These are phyloP conservation scores for Hypoxylon subgilvum DNA, from an alignment of 495 filamentous ascomycete genomes.

Conservation along the genomic window DNA sequence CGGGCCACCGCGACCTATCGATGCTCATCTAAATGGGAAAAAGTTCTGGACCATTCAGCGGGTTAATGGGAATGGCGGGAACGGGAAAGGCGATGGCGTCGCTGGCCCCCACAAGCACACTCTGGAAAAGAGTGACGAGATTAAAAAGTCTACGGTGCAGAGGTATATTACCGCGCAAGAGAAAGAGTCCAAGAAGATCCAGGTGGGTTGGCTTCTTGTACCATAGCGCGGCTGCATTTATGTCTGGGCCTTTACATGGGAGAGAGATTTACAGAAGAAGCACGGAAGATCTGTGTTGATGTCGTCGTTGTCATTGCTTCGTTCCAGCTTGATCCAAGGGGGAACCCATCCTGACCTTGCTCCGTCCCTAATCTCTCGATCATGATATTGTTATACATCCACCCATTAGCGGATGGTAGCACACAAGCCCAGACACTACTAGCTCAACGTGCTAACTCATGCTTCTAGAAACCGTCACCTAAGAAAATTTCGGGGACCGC, in stretches of 20 bases:
- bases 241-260: constrained; percentile 26
- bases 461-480: constrained; percentile 69
- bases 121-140: constrained; percentile 78
- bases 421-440: background rate
- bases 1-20: constrained; percentile 20
- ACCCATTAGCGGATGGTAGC: no score
- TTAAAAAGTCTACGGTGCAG: constrained; percentile 84
- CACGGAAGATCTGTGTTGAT: constrained; percentile 1
- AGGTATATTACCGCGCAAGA: constrained; percentile 69
- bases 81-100: constrained; percentile 73
- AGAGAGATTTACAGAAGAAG: constrained; percentile 11
- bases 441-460: constrained; percentile 5
- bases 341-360: background rate
- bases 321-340: no score
- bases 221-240: constrained; percentile 21
- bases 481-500: constrained; percentile 84
- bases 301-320: no score
- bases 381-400: background rate
- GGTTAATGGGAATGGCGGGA: constrained; percentile 77
- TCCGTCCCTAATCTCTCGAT: background rate
- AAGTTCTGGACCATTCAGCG: constrained; percentile 76
- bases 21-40: constrained; percentile 44
- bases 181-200: constrained; percentile 67
- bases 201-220: constrained; percentile 62
- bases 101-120: constrained; percentile 74